phyloP scores from a whole-genome alignment of 192 early-diverging fungal species.

The Coemansia sp. region DNA sequence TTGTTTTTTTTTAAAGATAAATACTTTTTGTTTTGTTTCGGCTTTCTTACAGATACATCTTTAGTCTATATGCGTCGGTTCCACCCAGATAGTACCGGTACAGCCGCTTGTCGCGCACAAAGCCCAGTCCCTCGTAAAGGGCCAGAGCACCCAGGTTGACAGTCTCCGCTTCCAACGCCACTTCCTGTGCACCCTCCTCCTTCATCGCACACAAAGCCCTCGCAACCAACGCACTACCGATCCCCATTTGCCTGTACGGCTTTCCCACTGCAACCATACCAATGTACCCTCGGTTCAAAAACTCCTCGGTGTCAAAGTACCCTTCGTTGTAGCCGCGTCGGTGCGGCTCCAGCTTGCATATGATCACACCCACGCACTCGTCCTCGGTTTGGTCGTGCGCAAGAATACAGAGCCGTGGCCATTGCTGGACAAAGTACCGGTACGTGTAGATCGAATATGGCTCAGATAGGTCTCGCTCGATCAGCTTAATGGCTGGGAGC shows the following conservation, averaged over 20 bases:
- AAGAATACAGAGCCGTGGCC: conserved; percentile 86
- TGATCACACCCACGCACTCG: conserved; percentile 79
- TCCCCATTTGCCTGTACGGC: conserved; percentile 73
- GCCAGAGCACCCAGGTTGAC: conserved; percentile 81
- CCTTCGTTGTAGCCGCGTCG: conserved; percentile 21
- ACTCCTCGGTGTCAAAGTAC: conserved; percentile 9
- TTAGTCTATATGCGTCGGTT: conserved; percentile 84
- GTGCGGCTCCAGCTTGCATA: conserved; percentile 81
- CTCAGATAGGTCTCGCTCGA: conserved; percentile 94
- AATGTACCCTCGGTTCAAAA: conserved; percentile 81
- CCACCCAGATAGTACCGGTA: conserved; percentile 93
- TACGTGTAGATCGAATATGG: conserved; percentile 98
- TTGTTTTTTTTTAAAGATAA: conserved; percentile 8
- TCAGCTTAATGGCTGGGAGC: conserved; percentile 70
- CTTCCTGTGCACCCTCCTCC: conserved; percentile 75
- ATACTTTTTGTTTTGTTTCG: neutral
- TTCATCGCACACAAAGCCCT: conserved; percentile 77
- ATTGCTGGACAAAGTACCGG: conserved; percentile 91
- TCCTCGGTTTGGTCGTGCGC: conserved; percentile 46
- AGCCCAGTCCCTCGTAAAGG: conserved; percentile 89
- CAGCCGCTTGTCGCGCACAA: conserved; percentile 89
- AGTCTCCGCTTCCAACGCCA: conserved; percentile 84
- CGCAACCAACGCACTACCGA: conserved; percentile 74
- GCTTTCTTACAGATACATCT: conserved; percentile 55
- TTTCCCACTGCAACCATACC: conserved; percentile 95